A percentile compares a stretch with the other conserved stretches of the same genome.
These are phyloP conservation scores for Recurvomyces mirabilis DNA, from an alignment of 495 filamentous ascomycete species.

Conservation along the genomic window DNA sequence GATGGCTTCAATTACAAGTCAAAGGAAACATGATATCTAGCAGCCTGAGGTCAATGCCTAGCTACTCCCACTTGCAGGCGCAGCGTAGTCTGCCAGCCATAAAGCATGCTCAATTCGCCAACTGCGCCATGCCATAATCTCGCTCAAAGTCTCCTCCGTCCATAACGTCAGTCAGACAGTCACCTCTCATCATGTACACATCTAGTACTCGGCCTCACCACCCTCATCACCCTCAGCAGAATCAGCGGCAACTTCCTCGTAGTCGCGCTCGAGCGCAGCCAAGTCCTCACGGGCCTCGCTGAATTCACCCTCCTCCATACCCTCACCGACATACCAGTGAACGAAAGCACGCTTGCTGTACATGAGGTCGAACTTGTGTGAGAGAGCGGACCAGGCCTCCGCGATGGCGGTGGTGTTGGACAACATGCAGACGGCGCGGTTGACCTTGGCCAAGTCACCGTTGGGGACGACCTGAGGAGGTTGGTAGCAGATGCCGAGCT, in stretches of 20 bases:
- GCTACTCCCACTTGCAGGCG: too few species aligned
- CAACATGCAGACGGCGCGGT: slow-evolving; percentile 98
- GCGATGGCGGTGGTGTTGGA: slow-evolving; percentile 99
- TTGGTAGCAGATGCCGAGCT: slow-evolving; percentile 99
- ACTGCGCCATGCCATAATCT: too few species aligned
- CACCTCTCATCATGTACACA: too few species aligned
- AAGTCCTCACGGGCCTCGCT: slow-evolving; percentile 97
- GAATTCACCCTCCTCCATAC: slow-evolving; percentile 99
- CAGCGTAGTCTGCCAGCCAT: background rate
- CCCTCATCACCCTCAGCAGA: slow-evolving; percentile 82
- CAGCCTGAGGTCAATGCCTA: too few species aligned
- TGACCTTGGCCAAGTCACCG: slow-evolving; percentile 92
- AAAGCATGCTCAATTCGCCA: slow-evolving; percentile 7
- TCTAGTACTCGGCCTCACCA: slow-evolving; percentile 89
- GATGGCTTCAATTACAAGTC: too few species aligned
- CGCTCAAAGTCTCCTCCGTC: too few species aligned
- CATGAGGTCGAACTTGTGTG: slow-evolving; percentile 99
- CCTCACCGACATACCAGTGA: slow-evolving; percentile 99
- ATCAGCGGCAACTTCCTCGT: slow-evolving; percentile 97
- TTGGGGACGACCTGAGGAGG: slow-evolving; percentile 89
- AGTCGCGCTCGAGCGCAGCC: slow-evolving; percentile 94
- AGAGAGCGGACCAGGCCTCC: slow-evolving; percentile 95
- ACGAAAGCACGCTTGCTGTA: slow-evolving; percentile 99
- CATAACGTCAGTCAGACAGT: too few species aligned
- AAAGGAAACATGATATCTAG: too few species aligned